phyloP scores from a whole-genome alignment of 2,329 filamentous ascomycete species.

The Alternaria arborescens region DNA sequence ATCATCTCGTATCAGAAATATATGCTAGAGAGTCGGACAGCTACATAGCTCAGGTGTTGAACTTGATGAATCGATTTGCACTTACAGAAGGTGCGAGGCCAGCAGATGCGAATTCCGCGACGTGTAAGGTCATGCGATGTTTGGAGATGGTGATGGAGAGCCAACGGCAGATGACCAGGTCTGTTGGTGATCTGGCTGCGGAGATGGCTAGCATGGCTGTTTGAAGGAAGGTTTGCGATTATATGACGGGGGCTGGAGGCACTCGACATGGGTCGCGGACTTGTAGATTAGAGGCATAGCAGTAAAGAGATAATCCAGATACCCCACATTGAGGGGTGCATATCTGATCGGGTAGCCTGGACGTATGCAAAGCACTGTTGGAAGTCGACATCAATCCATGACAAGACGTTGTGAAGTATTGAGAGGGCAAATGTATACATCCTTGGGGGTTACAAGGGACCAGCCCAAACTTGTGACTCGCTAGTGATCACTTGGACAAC shows the following conservation, averaged over 20 bases:
- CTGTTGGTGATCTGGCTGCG: neutral
- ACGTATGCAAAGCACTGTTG: neutral
- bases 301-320: neutral
- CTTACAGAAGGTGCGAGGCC: neutral
- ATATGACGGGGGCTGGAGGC: neutral
- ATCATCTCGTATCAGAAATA: too few species aligned
- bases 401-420: neutral
- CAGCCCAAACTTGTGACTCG: neutral
- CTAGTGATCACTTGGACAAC: neutral
- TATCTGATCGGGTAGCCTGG: neutral
- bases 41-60: rapidly evolving
- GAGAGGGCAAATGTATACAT: neutral
- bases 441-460: neutral
- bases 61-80: neutral
- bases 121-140: neutral
- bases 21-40: too few species aligned
- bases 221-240: neutral
- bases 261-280: rapidly evolving
- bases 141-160: neutral
- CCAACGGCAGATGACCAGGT: neutral
- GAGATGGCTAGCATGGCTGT: neutral
- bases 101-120: neutral
- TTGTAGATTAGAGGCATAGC: rapidly evolving
- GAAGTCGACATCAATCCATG: neutral
- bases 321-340: rapidly evolving